Base-by-base conservation (phyloP, 495 filamentous ascomycete species). In the Aspergillus hancockii region DNA sequence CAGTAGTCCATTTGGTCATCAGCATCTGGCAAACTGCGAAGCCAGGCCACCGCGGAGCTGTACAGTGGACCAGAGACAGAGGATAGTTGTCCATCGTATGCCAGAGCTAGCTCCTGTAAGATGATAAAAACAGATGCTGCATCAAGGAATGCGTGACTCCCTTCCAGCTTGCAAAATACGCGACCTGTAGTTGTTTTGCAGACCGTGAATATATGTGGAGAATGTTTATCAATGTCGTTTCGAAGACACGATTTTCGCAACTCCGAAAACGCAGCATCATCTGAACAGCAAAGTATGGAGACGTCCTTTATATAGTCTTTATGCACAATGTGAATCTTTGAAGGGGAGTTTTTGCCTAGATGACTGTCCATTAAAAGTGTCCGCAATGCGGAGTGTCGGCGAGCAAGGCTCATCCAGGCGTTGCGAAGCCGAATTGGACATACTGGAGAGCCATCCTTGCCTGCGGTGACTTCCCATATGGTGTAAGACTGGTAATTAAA, bases 11-110 rank as follows among this genome's bases (percentile, higher is more conserved):
- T n/a, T 18, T 68, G 63, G 22, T 65, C 70, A n/a, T 66, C 67
- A 32, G 65, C 59, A 2, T 58, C 60, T 18, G 71, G 65, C 8
- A 63, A 57, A n/a, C 41, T 64, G 28, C 58, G 59, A 14, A 80
- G 59, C 53, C 77, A 76, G 19, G 60, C 54, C 52, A 83, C 74
- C 52, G 79, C 81, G 40, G 74, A 65, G 52, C 77, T 75, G 62
- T 76, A 83, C 2, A 70, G 61, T 80, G 77, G 38, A 77, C 41
- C 49, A 2, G 67, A 58, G 1, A 70, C 55, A 16, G 32, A 41
- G 0, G 32, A 41, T 0, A 69, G 28, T 12, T 67, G 51, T 16
- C 59, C 71, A 18, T 63, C 66, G 59, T 81, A 81, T 8, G 66
- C 69, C 0, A 59, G 50, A 1, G 66, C 66, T 14, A 71, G 56